Evolutionary conservation across 2,329 filamentous ascomycete species (phyloP).

Genomic region (Aureobasidium sp.): DNA sequence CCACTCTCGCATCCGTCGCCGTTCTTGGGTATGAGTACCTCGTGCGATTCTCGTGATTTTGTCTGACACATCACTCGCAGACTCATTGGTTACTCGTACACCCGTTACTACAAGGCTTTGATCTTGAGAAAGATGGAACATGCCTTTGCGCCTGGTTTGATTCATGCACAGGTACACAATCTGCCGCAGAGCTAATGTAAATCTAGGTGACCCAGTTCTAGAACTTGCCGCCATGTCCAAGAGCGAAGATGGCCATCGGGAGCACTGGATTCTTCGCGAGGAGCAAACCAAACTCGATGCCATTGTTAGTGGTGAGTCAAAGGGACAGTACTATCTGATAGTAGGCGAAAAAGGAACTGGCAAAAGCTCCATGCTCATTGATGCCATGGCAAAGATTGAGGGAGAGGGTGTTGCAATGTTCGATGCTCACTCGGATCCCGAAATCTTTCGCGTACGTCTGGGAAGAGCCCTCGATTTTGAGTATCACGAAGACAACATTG

Average conservation of each 20-base stretch:
- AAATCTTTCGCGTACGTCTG: slow-evolving; percentile 87
- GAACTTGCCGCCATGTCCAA: slow-evolving; percentile 45
- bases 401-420: slow-evolving; percentile 90
- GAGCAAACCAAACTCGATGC: slow-evolving; percentile 52
- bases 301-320: slow-evolving; percentile 66
- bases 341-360: slow-evolving; percentile 94
- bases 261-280: slow-evolving; percentile 40
- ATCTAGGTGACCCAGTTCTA: slow-evolving; percentile 58
- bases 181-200: neutral
- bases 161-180: slow-evolving; percentile 2
- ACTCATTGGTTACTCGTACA: slow-evolving; percentile 37
- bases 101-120: slow-evolving; percentile 67
- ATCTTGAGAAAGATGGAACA: slow-evolving; percentile 88
- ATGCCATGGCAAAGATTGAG: slow-evolving; percentile 88
- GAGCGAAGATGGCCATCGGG: slow-evolving; percentile 18
- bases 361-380: slow-evolving; percentile 92
- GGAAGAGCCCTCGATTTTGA: slow-evolving; percentile 95
- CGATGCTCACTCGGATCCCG: slow-evolving; percentile 87
- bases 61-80: slow-evolving; percentile 4
- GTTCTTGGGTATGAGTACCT: neutral
- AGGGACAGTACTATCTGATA: slow-evolving; percentile 82
- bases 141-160: slow-evolving; percentile 82
- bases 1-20: slow-evolving; percentile 6
- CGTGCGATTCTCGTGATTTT: neutral
- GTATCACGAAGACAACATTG: slow-evolving; percentile 96